Percentiles rank a stretch among this genome's conserved stretches.
Conservation (phyloP, 2,329 filamentous ascomycete genomes). For the Colletotrichum brevisporum region DNA sequence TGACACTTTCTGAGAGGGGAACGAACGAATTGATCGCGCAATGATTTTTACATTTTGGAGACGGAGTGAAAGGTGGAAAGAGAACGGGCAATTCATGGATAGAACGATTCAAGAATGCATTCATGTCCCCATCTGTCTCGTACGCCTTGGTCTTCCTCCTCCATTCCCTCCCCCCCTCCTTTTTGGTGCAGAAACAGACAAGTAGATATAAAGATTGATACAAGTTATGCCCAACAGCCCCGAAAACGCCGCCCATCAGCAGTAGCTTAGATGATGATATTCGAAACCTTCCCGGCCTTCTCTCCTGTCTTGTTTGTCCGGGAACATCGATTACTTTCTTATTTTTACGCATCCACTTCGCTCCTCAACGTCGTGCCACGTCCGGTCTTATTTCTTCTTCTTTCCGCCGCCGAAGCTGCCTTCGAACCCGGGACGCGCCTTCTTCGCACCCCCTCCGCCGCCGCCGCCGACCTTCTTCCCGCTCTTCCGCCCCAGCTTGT, state of each 20-base stretch:
- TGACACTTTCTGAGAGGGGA: neutral
- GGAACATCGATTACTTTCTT: constrained; percentile 34
- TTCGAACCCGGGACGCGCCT: constrained; percentile 77
- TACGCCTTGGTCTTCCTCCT: constrained; percentile 16
- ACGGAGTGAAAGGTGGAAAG: neutral
- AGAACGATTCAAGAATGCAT: constrained; percentile 38
- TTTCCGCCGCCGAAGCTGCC: constrained; percentile 73
- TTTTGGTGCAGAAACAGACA: constrained; percentile 17
- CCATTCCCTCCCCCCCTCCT: constrained; percentile 1
- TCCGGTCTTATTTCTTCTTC: constrained; percentile 55
- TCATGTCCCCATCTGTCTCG: constrained; percentile 27
- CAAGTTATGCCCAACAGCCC: neutral
- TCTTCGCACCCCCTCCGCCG: constrained; percentile 50
- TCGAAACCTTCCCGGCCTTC: neutral
- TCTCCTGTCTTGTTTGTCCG: neutral
- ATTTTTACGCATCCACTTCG: neutral
- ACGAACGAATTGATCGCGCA: neutral
- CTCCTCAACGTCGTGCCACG: neutral
- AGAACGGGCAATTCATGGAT: constrained; percentile 25
- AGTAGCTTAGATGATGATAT: constrained; percentile 22
- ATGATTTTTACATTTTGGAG: neutral
- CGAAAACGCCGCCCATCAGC: constrained; percentile 33
- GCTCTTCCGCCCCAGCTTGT: constrained; percentile 70
- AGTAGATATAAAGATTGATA: neutral
- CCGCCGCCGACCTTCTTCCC: constrained; percentile 59